Conservation (phyloP, 345 rosid genomes). For the Salix dunnii region DNA sequence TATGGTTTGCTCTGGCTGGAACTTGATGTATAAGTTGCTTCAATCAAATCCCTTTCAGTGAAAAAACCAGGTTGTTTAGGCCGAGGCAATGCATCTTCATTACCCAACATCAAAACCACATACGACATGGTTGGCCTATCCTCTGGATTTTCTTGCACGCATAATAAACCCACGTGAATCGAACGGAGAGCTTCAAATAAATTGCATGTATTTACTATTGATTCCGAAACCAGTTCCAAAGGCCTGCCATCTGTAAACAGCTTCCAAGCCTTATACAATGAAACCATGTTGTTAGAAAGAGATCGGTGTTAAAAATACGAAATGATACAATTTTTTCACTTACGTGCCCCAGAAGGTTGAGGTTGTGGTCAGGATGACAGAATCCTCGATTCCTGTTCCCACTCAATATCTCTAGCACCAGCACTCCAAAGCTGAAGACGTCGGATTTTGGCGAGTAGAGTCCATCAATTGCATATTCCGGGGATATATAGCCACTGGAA, state of each 20-base stretch:
- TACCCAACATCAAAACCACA: constrained; percentile 33
- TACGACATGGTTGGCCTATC: constrained; percentile 41
- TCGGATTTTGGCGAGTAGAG: background rate
- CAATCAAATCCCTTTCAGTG: constrained; percentile 2
- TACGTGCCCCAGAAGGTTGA: constrained; percentile 1
- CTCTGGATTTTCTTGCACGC: constrained; percentile 38
- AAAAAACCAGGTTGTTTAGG: constrained; percentile 40
- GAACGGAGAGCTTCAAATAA: constrained; percentile 27
- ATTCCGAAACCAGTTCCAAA: constrained; percentile 14
- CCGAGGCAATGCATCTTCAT: constrained; percentile 17
- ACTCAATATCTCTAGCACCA: background rate
- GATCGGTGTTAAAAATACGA: background rate
- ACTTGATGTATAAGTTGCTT: constrained; percentile 9
- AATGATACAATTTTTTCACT: background rate
- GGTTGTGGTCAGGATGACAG: background rate
- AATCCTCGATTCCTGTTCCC: background rate
- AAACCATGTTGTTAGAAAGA: background rate
- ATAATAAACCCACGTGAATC: constrained; percentile 39
- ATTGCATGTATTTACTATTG: constrained; percentile 3
- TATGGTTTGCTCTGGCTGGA: constrained; percentile 16
- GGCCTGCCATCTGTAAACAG: constrained; percentile 28
- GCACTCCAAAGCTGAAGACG: background rate
- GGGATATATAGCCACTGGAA: constrained; percentile 2
- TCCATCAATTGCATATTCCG: background rate
- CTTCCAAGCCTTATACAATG: constrained; percentile 29